Base-by-base conservation (phyloP, 2,329 filamentous ascomycete genomes). In the Podosphaera leucotricha region DNA sequence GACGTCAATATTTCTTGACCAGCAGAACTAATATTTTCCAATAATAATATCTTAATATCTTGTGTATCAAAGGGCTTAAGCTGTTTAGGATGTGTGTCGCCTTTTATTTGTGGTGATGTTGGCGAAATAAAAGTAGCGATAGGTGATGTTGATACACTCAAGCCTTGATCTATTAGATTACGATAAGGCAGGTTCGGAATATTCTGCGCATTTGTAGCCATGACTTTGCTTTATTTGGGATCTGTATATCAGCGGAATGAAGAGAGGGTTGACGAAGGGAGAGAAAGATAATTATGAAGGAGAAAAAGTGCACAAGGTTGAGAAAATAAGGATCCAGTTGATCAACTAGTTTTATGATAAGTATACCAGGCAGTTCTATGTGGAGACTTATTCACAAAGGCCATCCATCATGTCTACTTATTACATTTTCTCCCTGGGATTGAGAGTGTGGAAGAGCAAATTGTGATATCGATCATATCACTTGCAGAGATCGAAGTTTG, bases 1-100 rank as follows among this genome's bases (percentile, higher is more conserved):
- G 66, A 68, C 46, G 65, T 73, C 46, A 98, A 68, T 46, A 94
- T 86, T 40, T 92, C 77, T 55, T 76, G 73, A 13, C 90, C 90
- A 20, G 84, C 83, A 62, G 83, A 67, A 61, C 98, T 98, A 57
- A 98, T 82, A 63, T 95, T 98, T 61, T 98, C 90, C 26, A 98
- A 67, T 16, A 98, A 70, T 46, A 98, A 65, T 46, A 98, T 92
- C 66, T 94, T 95, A 64, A 98, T 85, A 59, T 95, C 87, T 58
- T 87, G 77, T 19, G 85, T 90, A 59, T 87, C 79, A 64, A 98
- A 98, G 15, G 90, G 90, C 66, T 94, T 94, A 53, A 98, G 66
- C 53, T 79, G 79, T 64, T 93, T 94, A 8, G 65, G 62, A 30
- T 63, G 50, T 33, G 69, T 51, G 30, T 68, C 62, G 37, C 61